Base-by-base conservation (phyloP, 2,329 filamentous ascomycete species). In the Sphaerulina musiva region DNA sequence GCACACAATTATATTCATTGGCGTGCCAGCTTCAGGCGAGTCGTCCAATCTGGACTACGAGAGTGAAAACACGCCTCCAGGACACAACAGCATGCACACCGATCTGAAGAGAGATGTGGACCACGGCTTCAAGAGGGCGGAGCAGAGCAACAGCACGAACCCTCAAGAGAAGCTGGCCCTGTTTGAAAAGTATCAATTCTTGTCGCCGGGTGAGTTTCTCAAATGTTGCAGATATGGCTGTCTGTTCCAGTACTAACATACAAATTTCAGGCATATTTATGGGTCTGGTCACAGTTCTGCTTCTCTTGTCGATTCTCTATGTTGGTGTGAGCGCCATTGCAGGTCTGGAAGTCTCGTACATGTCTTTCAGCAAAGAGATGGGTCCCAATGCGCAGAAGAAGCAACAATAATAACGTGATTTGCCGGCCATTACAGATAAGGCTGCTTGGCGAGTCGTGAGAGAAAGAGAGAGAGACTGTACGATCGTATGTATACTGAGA, bases 351-450 rank as follows among this genome's bases (percentile, higher is more conserved):
- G 89, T 97, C 31, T 87, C 89, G 1, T 97, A 97, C 70, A 89
- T 87, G 59, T 90, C 93, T 1, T 98, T 97, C 69, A 92, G 95
- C 69, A 96, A 95, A 78, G 92, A 96, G 64, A 95, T 89, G 78
- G 89, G 90, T 0, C 88, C 89, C n/a, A 78, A 83, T 38, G 86
- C 86, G 32, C 88, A 95, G 73, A 95, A 91, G 82, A 95, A 83
- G 69, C 72, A 89, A 76, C 79, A 85, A 72, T 80, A 78, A 47
- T 38, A 4, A 4, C 2, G 3, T 20, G 20, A 20, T 20, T 10
- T 7, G 32, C 23, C 7, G 12, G 11, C 17, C 17, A 29, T 12
- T 12, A n/a, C 32, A 36, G 32, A 12, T 12, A 12, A 5, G 8
- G 44, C 20, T 20, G 20, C 20, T 4, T 20, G 20, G 20, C 20